phyloP scores from a whole-genome alignment of 169 alveolate species.

The Plasmodium relictum region DNA sequence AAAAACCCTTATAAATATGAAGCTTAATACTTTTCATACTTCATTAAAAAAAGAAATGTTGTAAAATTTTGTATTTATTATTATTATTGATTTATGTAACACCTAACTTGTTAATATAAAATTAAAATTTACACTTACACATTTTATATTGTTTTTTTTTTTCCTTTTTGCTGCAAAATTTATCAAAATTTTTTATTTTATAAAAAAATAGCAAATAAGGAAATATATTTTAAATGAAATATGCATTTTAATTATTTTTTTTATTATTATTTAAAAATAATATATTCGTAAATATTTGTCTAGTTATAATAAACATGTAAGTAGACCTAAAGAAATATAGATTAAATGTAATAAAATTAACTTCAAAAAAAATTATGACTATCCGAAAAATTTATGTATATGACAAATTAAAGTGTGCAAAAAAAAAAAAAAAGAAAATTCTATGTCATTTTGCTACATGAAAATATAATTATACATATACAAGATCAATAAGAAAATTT shows the following conservation, averaged over 20 bases:
- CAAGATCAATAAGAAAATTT: background rate
- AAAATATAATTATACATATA: no score
- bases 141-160: constrained; percentile 4
- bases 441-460: no score
- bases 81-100: background rate
- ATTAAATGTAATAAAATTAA: constrained; percentile 20
- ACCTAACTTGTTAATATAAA: constrained; percentile 21
- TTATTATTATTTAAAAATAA: constrained; percentile 11
- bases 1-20: background rate
- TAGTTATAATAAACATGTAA: constrained; percentile 10
- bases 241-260: background rate
- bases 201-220: constrained; percentile 8
- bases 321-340: background rate
- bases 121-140: constrained; percentile 5
- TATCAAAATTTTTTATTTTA: background rate
- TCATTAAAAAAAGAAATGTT: background rate
- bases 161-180: background rate
- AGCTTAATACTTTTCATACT: no score
- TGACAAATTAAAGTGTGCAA: constrained; percentile 35
- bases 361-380: constrained; percentile 25
- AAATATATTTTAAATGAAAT: no score
- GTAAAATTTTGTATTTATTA: background rate
- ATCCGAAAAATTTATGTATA: background rate
- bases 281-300: constrained; percentile 9
- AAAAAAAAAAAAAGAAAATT: constrained; percentile 12